phyloP scores from a whole-genome alignment of 495 filamentous ascomycete genomes.

The Penicillium flavigenum region DNA sequence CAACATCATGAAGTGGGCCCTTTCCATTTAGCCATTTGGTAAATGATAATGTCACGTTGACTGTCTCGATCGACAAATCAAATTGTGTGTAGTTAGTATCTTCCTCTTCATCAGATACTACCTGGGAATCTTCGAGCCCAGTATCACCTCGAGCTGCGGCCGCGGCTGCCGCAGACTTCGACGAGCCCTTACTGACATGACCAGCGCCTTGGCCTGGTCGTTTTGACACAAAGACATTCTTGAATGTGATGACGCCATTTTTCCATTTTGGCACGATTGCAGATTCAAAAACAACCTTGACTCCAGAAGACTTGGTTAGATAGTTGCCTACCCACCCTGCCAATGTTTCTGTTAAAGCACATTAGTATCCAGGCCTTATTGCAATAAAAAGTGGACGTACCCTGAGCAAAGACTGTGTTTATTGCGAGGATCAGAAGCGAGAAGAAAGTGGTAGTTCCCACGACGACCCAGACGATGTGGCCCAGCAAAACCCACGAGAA shows the following conservation, averaged over 20 bases:
- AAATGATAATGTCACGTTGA: constrained; percentile 97
- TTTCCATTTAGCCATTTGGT: constrained; percentile 97
- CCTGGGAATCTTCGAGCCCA: constrained; percentile 23
- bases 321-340: constrained; percentile 94
- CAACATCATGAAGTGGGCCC: constrained; percentile 85
- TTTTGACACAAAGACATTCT: constrained; percentile 93
- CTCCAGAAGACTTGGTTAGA: constrained; percentile 85
- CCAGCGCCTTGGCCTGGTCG: constrained; percentile 74
- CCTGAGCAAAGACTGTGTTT: constrained; percentile 96
- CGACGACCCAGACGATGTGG: constrained; percentile 88
- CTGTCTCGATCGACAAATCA: constrained; percentile 88
- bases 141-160: constrained; percentile 58
- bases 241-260: constrained; percentile 90
- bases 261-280: constrained; percentile 96
- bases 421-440: constrained; percentile 83
- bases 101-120: constrained; percentile 60
- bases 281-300: constrained; percentile 97
- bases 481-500: constrained; percentile 93
- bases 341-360: constrained; percentile 66
- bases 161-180: constrained; percentile 78
- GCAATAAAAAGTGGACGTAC: constrained; percentile 40
- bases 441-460: constrained; percentile 97
- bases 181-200: constrained; percentile 90
- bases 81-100: constrained; percentile 98
- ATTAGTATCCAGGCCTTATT: constrained; percentile 19